Evolutionary conservation across 2,329 filamentous ascomycete genomes (phyloP).

Genomic region (Bisporella sp.): DNA sequence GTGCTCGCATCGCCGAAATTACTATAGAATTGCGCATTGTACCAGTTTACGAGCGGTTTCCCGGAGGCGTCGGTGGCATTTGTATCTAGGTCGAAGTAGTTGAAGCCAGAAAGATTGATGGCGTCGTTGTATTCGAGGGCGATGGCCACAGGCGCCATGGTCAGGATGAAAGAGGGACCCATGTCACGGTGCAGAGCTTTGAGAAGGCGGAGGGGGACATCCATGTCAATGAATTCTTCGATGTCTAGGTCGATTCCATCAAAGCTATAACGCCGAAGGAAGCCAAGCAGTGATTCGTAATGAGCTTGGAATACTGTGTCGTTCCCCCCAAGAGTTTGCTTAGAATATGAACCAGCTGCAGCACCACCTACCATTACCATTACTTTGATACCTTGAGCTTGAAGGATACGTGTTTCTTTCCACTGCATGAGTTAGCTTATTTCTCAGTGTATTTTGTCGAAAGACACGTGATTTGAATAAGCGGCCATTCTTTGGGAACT

Average conservation of each 20-base stretch:
- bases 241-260: slow-evolving; percentile 88
- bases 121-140: slow-evolving; percentile 42
- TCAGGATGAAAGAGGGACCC: slow-evolving; percentile 62
- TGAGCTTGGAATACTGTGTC: slow-evolving; percentile 3
- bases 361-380: slow-evolving; percentile 12
- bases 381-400: slow-evolving; percentile 8
- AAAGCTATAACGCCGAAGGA: slow-evolving; percentile 68
- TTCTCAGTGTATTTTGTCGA: background rate
- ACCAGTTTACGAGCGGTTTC: slow-evolving; percentile 2
- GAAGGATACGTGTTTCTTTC: slow-evolving; percentile 5
- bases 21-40: slow-evolving; percentile 11
- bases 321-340: slow-evolving; percentile 32
- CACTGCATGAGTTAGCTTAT: slow-evolving; percentile 1
- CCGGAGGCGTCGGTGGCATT: slow-evolving; percentile 1
- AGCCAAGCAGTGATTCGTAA: slow-evolving; percentile 7
- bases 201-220: slow-evolving; percentile 73
- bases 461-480: background rate
- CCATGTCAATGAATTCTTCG: slow-evolving; percentile 68
- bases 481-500: background rate
- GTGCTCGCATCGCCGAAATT: slow-evolving; percentile 5
- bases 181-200: slow-evolving; percentile 62
- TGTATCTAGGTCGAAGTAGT: slow-evolving; percentile 79
- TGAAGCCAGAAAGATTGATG: slow-evolving; percentile 36
- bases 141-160: slow-evolving; percentile 50
- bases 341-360: slow-evolving; percentile 10